Conservation (phyloP, 1,284 basidiomycete genomes). For the Cutaneotrichosporon cavernicola region DNA sequence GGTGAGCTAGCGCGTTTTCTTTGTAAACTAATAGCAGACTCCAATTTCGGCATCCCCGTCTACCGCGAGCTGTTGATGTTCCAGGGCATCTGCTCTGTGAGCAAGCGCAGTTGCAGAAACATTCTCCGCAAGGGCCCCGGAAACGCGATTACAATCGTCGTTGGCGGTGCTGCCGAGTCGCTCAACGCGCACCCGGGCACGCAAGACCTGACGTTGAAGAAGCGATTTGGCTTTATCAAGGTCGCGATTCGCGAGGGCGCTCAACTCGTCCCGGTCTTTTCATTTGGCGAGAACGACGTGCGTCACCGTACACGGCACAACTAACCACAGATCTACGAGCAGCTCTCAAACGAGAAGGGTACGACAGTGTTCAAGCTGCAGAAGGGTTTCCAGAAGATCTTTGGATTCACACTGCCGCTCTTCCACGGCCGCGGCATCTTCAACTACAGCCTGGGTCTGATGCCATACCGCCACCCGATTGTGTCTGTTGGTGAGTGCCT, state of each 20-base stretch:
- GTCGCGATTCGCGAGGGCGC: constrained; percentile 92
- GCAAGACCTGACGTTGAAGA: constrained; percentile 77
- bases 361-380: constrained; percentile 84
- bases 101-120: constrained; percentile 82
- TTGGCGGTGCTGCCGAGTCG: constrained; percentile 94
- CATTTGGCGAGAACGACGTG: constrained; percentile 97
- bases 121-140: constrained; percentile 73
- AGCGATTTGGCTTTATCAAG: constrained; percentile 90
- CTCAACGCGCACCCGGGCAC: constrained; percentile 91
- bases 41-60: constrained; percentile 89
- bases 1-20: constrained; percentile 31
- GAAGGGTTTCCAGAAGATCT: constrained; percentile 82
- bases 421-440: constrained; percentile 78
- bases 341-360: constrained; percentile 87
- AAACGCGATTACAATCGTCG: constrained; percentile 84
- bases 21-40: constrained; percentile 43
- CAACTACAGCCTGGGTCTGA: constrained; percentile 63
- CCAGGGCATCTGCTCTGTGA: constrained; percentile 88
- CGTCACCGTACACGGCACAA: constrained; percentile 40
- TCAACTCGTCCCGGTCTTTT: constrained; percentile 90
- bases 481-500: constrained; percentile 80
- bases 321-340: constrained; percentile 75
- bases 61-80: constrained; percentile 87
- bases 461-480: constrained; percentile 88
- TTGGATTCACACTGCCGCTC: constrained; percentile 94